Evolutionary conservation across 306 rosid genomes (phyloP).

Genomic region (Trifolium subterraneum): DNA sequence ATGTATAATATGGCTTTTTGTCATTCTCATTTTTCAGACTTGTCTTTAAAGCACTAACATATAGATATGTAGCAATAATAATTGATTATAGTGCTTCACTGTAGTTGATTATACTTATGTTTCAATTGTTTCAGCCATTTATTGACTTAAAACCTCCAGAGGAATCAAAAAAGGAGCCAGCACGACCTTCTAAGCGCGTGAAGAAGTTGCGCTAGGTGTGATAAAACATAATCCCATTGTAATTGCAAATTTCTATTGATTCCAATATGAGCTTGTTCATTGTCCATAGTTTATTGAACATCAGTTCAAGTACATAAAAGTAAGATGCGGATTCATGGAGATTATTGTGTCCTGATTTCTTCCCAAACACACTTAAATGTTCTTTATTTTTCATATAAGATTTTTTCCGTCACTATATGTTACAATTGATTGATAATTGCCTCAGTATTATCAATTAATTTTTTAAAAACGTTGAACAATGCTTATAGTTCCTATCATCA

Average conservation of each 20-base stretch:
- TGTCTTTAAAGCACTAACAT: conserved; percentile 20
- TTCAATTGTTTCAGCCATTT: conserved; percentile 75
- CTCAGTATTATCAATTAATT: not conserved
- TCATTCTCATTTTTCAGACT: not conserved
- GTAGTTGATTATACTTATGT: conserved; percentile 6
- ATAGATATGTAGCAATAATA: conserved; percentile 1
- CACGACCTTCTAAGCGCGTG: conserved; percentile 68
- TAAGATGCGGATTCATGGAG: conserved; percentile 2
- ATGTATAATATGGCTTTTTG: conserved; percentile 13
- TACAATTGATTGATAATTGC: not conserved
- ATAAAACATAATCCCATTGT: conserved; percentile 4
- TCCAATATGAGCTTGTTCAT: conserved; percentile 15
- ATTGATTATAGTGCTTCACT: conserved; percentile 33
- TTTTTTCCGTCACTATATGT: not conserved
- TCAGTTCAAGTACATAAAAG: not conserved
- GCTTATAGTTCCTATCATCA: not conserved
- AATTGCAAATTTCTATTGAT: conserved; percentile 14
- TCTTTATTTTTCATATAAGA: not conserved
- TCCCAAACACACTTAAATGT: conserved; percentile 11
- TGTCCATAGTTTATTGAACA: conserved; percentile 14
- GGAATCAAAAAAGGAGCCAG: conserved; percentile 71
- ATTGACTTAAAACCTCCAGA: conserved; percentile 71
- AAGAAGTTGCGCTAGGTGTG: conserved; percentile 65
- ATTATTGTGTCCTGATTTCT: conserved; percentile 10
- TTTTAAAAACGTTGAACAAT: too few relatives aligned